Evolutionary conservation across 768 basidiomycete genomes (phyloP), one percentile per base, ranked within the genome.

Genomic region (Lepiota venenata): DNA sequence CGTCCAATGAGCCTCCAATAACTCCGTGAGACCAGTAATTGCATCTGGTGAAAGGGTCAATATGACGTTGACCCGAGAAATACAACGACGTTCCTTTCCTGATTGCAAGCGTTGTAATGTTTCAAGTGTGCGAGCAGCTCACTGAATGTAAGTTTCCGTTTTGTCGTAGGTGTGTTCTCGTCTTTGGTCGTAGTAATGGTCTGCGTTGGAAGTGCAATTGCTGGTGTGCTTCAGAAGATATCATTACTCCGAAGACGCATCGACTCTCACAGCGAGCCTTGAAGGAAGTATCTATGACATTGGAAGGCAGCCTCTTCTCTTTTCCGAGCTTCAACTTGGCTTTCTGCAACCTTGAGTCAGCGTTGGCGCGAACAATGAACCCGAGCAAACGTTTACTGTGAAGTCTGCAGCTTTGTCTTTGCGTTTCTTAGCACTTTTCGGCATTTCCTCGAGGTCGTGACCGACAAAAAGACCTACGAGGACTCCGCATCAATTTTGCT

Each of bases 261-360:
- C 37, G 46, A 75, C 89, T 62, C 64, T 62, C 64, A 97, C 96
- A 92, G 56, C 92, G 84, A 29, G 93, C 85, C 67, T 95, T 93
- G 81, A 96, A 98, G 1, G 95, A 94, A 1, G 96, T 98, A 70
- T 98, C 92, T 60, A 98, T 82, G 4, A 83, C 91, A 78, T 98
- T 98, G 43, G 73, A 78, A 9, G 93, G 77, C 9, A 74, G 66
- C 62, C 88, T 82, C 69, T 95, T 98, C 41, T 91, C 93, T 68
- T 96, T 99, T 35, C 96, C 96, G 47, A 99, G 88, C 70, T 97
- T 99, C 36, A 97, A 78, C 69, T 91, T 98, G 21, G 92, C 85
- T 92, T 94, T 98, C 93, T 98, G 16, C 3, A 11, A 11, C 16
- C n/a, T 20, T 27, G n/a, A 25, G 22, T 36, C 36, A 56, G 22